A percentile compares a stretch with the other conserved stretches of the same genome.
Conservation (phyloP, 2,329 filamentous ascomycete genomes). For the Fusarium xyrophilum region DNA sequence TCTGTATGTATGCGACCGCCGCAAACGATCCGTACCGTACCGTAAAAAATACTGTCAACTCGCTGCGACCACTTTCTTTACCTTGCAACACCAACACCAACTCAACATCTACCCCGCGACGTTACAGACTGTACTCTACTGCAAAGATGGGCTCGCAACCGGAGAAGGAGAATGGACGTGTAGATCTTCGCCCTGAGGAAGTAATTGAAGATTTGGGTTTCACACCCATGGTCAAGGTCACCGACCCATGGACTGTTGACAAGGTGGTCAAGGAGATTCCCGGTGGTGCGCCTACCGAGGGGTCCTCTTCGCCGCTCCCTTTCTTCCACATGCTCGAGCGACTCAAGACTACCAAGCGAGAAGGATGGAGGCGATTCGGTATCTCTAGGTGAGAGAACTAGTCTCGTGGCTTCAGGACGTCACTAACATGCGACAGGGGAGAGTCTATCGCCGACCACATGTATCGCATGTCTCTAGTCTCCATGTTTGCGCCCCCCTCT, state of each 20-base stretch:
- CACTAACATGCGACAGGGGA: conserved; percentile 56
- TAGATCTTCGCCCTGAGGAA: conserved; percentile 29
- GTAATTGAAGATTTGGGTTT: conserved; percentile 44
- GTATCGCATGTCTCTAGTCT: conserved; percentile 99
- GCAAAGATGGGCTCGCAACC: conserved; percentile 43
- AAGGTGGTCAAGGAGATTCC: conserved; percentile 71
- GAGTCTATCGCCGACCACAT: conserved; percentile 98
- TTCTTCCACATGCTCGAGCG: conserved; percentile 96
- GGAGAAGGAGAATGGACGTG: conserved; percentile 27
- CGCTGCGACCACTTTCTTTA: neutral
- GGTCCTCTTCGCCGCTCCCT: conserved; percentile 76
- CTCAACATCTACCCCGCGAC: conserved; percentile 26
- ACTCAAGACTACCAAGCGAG: conserved; percentile 94
- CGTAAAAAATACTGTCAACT: neutral
- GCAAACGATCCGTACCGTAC: neutral
- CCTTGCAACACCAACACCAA: neutral
- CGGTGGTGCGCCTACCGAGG: conserved; percentile 60
- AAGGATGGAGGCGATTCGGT: conserved; percentile 91
- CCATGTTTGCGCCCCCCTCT: conserved; percentile 83
- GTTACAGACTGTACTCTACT: neutral
- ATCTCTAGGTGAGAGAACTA: conserved; percentile 61
- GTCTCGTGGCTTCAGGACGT: rapidly evolving
- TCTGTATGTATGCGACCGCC: neutral
- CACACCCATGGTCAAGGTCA: conserved; percentile 49
- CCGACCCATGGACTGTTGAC: conserved; percentile 61